These are phyloP conservation scores for Allomyces macrogynus DNA, from an alignment of 192 early-diverging fungal genomes.

Conservation along the genomic window DNA sequence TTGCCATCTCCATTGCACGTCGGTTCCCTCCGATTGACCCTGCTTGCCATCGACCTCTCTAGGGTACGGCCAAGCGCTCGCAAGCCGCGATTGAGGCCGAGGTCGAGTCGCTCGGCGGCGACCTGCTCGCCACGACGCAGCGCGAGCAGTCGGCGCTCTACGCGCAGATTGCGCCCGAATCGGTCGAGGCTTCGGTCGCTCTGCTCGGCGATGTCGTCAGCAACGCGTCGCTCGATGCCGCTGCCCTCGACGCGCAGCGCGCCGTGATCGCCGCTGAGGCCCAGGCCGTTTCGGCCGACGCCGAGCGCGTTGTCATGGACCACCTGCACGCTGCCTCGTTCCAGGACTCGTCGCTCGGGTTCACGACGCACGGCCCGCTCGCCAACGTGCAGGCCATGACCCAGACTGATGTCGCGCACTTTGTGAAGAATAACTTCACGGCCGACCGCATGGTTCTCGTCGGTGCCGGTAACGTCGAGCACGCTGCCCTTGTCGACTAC, in stretches of 20 bases:
- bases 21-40: not conserved
- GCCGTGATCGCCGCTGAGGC: constrained; percentile 92
- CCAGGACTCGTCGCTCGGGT: constrained; percentile 64
- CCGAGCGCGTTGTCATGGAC: constrained; percentile 98
- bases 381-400: constrained; percentile 83
- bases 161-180: constrained; percentile 75
- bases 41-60: not conserved
- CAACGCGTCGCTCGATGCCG: constrained; percentile 57
- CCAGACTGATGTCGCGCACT: constrained; percentile 64
- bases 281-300: constrained; percentile 73
- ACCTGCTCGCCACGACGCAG: constrained; percentile 95
- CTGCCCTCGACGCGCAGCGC: constrained; percentile 87
- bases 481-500: constrained; percentile 77
- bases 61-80: constrained; percentile 69
- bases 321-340: constrained; percentile 91
- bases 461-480: constrained; percentile 78
- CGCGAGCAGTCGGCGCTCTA: constrained; percentile 98
- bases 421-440: constrained; percentile 85
- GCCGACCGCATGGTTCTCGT: constrained; percentile 94
- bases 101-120: constrained; percentile 96
- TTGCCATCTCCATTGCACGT: no score
- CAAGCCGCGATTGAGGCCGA: constrained; percentile 80
- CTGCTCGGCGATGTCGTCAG: constrained; percentile 89
- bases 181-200: constrained; percentile 69
- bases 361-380: constrained; percentile 80